Evolutionary conservation across 2,329 filamentous ascomycete species (phyloP), one percentile per base, ranked within the genome.

Genomic region (Macrophomina tecta): DNA sequence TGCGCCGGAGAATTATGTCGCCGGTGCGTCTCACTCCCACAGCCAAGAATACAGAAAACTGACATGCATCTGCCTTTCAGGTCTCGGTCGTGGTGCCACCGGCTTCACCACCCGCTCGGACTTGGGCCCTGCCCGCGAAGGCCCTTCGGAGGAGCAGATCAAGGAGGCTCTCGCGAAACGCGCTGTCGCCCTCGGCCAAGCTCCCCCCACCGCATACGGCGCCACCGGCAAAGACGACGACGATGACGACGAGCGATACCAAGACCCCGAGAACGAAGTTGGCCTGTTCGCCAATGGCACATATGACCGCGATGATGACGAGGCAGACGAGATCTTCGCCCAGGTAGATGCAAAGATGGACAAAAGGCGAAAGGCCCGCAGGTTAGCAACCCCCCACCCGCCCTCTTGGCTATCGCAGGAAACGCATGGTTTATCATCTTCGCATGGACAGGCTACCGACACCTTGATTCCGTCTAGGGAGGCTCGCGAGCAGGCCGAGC

Each of bases 341-440:
- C 91, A 93, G 76, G 92, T 99, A 70, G 95, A 99, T 75, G 95
- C 97, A 83, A 94, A 91, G 81, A 98, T 99, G 94, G 94, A 96
- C 71, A 91, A 87, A 81, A 87, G 95, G 72, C 86, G 95, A 70
- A 96, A 91, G 82, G 86, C 87, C 72, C 89, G 94, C 87, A 92
- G 92, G 92, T 94, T 87, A 86, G 91, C 91, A 67, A 61, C 60
- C 38, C 66, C 64, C 66, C 65, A 58, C 64, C 70, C 68, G 68
- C 71, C 67, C 69, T 61, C 68, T 52, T 52, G 66, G 64, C 69
- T 67, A 60, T 71, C 74, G 49, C 48, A 34, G 36, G 63, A 62
- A 36, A 40, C 69, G 73, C 72, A 69, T 69, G 70, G 67, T 72
- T 69, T 67, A 76, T 79, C 76, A 80, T 79, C 78, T 74, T 23